Evolutionary conservation across 768 basidiomycete species (phyloP), one percentile per base, ranked within the genome.

Genomic region (Dictyophora rubrovolvata): DNA sequence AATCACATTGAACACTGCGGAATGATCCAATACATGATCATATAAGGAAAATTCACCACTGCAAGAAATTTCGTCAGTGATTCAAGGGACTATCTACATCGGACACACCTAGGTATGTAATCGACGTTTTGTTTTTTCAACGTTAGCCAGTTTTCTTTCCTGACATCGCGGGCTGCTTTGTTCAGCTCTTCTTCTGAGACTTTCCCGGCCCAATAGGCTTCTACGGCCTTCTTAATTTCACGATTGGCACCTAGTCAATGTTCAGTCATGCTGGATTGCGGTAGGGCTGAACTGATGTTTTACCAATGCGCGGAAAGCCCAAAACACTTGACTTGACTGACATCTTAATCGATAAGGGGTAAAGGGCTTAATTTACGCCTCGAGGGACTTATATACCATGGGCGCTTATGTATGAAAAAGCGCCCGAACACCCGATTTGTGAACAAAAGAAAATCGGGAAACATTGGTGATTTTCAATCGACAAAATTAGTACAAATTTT

Each of bases 11-110:
- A 99, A 95, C 49, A 89, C 85, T 62, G 87, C 83, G 63, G 93
- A 93, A 76, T 95, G 93, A 76, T 98, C 95, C 68, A 98, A 85
- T 71, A 97, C 91, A 73, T 98, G 95, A 75, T 97, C 95, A 73
- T 97, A 99, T 62, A 99, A 84, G 35, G 96, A 89, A 74, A 99
- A 99, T 70, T 98, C 96, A 68, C 95, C 95, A 68, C 96, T 99
- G 67, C 52, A 64, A 62, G 57, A 49, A 37, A 54, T 61, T 42
- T 56, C 34, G 56, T 62, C 18, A 61, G 50, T 59, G 51, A 51
- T 60, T 47, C 42, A 61, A 65, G 58, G 49, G 60, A 55, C 49
- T 65, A 59, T 64, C 64, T 60, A 36, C 36, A 46, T 55, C 53
- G 55, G 53, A 63, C 81, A 58, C 63, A 94, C 95, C 93, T 94